Evolutionary conservation across 1,139 yeast genomes (phyloP), one percentile per base, ranked within the genome.

Genomic region (Meyerozyma athensensis): DNA sequence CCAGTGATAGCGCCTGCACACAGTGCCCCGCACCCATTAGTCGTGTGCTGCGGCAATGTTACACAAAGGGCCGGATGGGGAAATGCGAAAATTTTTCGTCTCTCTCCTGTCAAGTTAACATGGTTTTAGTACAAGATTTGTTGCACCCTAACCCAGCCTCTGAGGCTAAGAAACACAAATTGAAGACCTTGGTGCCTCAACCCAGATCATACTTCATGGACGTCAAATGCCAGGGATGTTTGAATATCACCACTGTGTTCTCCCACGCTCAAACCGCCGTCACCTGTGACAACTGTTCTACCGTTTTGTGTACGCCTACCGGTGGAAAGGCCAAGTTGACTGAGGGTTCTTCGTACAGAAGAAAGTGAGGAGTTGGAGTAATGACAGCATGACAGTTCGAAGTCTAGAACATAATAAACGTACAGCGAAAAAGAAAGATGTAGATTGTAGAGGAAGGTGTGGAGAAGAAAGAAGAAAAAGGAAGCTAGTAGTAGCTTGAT

Each of bases 121-220:
- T 28, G 61, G 61, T 56, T 56, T 56, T 56, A 54, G 61, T 56
- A 52, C 59, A 56, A 48, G 61, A 56, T 54, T 56, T 56, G 60
- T 85, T 92, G 73, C 86, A 92, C 94, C 98, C 98, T 73, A 72
- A 85, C 70, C 85, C 96, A 67, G 92, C 90, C 68, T 72, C 96
- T 56, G 98, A 92, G 81, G 90, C 87, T 63, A 83, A 81, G 74
- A 83, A 90, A 77, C 96, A 92, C 86, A 92, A 92, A 79, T 82
- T 90, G 68, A 92, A 92, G 89, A 82, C 86, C 64, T 86, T 92
- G 66, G 98, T 92, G 56, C 96, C 92, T 73, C 71, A 85, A 53
- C 98, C 98, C 75, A 87, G 97, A 81, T 90, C 97, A 48, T 92
- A 79, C 84, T 92, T 92, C 86, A 89, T 92, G 96, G 98, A 92